phyloP scores from a whole-genome alignment of 441 rosid species.

The Pelargonium fulgidum region DNA sequence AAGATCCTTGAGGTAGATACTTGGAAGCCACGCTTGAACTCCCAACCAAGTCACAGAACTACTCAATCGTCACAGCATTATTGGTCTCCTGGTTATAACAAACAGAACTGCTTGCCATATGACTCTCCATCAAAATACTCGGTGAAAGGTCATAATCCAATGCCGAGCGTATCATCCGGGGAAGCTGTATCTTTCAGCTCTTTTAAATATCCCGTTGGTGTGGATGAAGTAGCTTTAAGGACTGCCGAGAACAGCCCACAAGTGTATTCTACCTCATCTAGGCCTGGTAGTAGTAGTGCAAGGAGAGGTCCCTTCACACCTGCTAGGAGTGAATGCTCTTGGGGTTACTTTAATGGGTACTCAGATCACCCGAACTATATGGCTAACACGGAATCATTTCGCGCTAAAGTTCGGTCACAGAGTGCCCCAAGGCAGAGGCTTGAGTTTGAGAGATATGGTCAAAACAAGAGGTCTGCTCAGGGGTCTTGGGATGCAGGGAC shows the following conservation, averaged over 20 bases:
- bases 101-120: conserved; percentile 22
- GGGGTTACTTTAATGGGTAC: conserved; percentile 36
- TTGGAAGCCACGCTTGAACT: conserved; percentile 54
- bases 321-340: conserved; percentile 50
- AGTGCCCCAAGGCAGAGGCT: conserved; percentile 67
- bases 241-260: conserved; percentile 49
- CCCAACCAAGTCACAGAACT: conserved; percentile 27
- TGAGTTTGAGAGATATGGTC: conserved; percentile 34
- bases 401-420: conserved; percentile 65
- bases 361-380: conserved; percentile 59
- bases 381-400: conserved; percentile 69
- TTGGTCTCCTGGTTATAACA: conserved; percentile 21
- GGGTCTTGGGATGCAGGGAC: conserved; percentile 36
- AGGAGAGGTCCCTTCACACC: conserved; percentile 57
- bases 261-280: conserved; percentile 30
- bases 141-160: conserved; percentile 33
- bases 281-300: conserved; percentile 48
- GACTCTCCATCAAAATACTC: conserved; percentile 37
- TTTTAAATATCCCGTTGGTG: conserved; percentile 18
- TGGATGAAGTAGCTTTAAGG: conserved; percentile 23
- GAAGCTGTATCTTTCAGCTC: conserved; percentile 29
- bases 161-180: conserved; percentile 29
- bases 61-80: conserved; percentile 16
- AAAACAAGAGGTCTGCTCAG: conserved; percentile 31
- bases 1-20: conserved; percentile 73